Percentiles rank a stretch among this genome's conserved stretches.
Conservation (phyloP, 768 basidiomycete genomes). For the Trametes sanguinea region DNA sequence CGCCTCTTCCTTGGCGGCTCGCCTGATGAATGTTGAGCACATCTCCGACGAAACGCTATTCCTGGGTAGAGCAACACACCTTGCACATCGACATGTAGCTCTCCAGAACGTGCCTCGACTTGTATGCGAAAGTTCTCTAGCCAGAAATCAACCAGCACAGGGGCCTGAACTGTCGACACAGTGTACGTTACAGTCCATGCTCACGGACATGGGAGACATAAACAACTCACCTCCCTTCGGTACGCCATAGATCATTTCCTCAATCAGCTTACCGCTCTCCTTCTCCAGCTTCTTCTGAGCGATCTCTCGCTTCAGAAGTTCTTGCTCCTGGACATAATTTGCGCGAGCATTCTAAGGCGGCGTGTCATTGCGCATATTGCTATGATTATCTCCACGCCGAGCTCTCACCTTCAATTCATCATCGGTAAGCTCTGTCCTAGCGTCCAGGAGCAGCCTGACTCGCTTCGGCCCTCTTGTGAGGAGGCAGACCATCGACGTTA, state of each 20-base stretch:
- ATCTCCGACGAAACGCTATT: background rate
- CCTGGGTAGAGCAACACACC: conserved; percentile 29
- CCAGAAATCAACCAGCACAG: conserved; percentile 75
- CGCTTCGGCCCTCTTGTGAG: conserved; percentile 48
- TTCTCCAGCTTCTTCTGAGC: conserved; percentile 58
- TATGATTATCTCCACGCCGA: no score
- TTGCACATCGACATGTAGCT: conserved; percentile 40
- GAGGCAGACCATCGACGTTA: background rate
- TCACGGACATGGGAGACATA: background rate
- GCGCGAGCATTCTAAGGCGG: conserved; percentile 58
- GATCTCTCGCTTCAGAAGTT: conserved; percentile 50
- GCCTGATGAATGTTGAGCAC: conserved; percentile 32
- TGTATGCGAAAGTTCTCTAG: conserved; percentile 68
- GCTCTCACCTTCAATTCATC: conserved; percentile 69
- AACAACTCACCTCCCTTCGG: conserved; percentile 61
- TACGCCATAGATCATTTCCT: conserved; percentile 66
- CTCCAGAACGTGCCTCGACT: conserved; percentile 59
- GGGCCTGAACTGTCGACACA: conserved; percentile 56
- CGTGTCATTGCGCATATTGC: background rate
- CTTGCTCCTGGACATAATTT: conserved; percentile 68
- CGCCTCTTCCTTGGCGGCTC: conserved; percentile 51
- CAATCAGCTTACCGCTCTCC: conserved; percentile 51
- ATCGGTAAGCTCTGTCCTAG: conserved; percentile 78
- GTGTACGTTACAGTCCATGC: background rate
- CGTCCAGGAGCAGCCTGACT: conserved; percentile 61